Conservation (phyloP, 2,329 filamentous ascomycete genomes). For the Ophiosphaerella narmari region DNA sequence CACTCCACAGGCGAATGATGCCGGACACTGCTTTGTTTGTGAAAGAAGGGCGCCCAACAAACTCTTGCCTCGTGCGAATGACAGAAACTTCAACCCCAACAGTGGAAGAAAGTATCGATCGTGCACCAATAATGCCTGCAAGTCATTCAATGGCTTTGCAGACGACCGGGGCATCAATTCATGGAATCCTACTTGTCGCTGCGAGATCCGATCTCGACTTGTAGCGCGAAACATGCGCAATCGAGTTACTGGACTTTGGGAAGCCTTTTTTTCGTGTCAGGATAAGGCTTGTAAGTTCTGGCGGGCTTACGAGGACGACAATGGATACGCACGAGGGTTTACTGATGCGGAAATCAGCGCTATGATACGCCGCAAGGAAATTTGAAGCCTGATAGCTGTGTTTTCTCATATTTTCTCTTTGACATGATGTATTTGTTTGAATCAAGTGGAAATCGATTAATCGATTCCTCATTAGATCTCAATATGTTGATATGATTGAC, state of each 20-base stretch:
- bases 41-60: not conserved
- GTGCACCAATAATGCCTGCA: not conserved
- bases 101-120: not conserved
- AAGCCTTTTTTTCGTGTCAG: not conserved
- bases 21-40: not conserved
- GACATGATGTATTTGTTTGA: no score
- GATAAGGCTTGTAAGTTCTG: not conserved
- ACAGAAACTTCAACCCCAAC: not conserved
- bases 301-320: not conserved
- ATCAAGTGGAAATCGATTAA: no score
- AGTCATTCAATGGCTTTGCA: not conserved
- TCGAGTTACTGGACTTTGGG: not conserved
- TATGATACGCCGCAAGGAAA: not conserved
- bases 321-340: not conserved
- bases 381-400: not conserved
- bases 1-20: not conserved
- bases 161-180: conserved; percentile 1
- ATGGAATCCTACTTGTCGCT: not conserved
- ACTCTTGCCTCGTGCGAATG: not conserved
- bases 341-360: not conserved
- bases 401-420: not conserved
- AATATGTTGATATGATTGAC: no score
- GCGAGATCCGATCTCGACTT: not conserved
- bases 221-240: not conserved
- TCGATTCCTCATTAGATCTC: no score